Percentiles rank a stretch among this genome's conserved stretches.
These are phyloP conservation scores for Rhodocollybia butyracea DNA, from an alignment of 768 basidiomycete genomes.

Conservation along the genomic window DNA sequence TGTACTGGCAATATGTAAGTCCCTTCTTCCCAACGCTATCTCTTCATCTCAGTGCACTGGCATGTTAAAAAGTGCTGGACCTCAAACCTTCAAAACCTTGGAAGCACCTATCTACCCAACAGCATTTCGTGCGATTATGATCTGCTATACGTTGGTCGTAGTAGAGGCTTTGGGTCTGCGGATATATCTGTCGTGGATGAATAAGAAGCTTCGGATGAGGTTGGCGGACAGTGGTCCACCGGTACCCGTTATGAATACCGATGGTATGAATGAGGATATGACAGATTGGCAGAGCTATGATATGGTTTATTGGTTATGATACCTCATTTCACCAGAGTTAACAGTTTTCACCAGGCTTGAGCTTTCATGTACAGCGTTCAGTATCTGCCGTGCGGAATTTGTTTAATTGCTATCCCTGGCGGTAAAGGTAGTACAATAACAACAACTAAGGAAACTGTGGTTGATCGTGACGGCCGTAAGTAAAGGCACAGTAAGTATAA, in stretches of 20 bases:
- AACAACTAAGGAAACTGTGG: no score
- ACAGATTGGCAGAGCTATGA: not conserved
- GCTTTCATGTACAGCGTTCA: no score
- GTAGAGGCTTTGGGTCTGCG: not conserved
- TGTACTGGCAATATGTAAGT: constrained; percentile 3
- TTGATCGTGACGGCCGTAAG: no score
- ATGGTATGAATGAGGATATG: not conserved
- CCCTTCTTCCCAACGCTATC: not conserved
- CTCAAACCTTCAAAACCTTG: not conserved
- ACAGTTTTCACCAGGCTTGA: no score
- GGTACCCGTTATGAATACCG: no score
- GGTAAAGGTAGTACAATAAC: no score
- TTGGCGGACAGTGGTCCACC: not conserved
- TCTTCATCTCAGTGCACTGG: not conserved
- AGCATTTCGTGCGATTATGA: not conserved
- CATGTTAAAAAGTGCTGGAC: not conserved
- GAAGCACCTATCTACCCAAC: not conserved
- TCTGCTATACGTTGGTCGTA: not conserved
- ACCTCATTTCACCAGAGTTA: no score
- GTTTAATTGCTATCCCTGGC: no score
- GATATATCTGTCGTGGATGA: constrained; percentile 1
- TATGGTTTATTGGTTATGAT: constrained; percentile 2
- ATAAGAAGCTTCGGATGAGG: not conserved
- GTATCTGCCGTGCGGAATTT: no score
- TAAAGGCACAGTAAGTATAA: no score